phyloP scores from a whole-genome alignment of 371 early-diverging fungal species.

The Mucor mucedo region DNA sequence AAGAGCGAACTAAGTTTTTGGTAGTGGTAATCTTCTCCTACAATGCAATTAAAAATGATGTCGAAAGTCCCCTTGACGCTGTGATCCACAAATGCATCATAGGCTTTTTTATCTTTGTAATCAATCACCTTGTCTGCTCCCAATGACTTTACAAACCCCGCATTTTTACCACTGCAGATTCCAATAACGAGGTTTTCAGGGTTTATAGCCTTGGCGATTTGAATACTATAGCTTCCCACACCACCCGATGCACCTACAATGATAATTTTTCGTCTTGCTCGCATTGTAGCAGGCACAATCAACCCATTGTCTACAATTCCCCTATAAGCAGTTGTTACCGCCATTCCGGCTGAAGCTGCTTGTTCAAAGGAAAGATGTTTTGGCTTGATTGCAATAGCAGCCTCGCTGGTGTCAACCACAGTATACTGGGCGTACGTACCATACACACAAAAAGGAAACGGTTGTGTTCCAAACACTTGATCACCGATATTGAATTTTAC shows the following conservation, averaged over 20 bases:
- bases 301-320: constrained; percentile 29
- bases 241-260: constrained; percentile 68
- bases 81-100: constrained; percentile 20
- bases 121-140: constrained; percentile 67
- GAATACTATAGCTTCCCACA: constrained; percentile 65
- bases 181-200: constrained; percentile 59
- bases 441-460: constrained; percentile 18
- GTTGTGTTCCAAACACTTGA: constrained; percentile 50
- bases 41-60: constrained; percentile 53
- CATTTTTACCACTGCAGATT: constrained; percentile 59
- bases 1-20: constrained; percentile 30
- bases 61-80: constrained; percentile 35
- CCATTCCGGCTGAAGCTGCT: constrained; percentile 47
- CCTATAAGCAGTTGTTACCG: constrained; percentile 43
- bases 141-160: constrained; percentile 52
- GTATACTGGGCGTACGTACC: constrained; percentile 59
- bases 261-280: constrained; percentile 30
- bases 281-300: background rate
- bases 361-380: constrained; percentile 44
- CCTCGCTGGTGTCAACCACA: constrained; percentile 15
- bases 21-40: constrained; percentile 55
- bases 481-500: constrained; percentile 50
- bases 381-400: constrained; percentile 51
- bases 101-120: constrained; percentile 46
- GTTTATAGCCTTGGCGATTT: constrained; percentile 57